These are phyloP conservation scores for Elasticomyces elasticus DNA, from an alignment of 495 filamentous ascomycete genomes.

Conservation along the genomic window DNA sequence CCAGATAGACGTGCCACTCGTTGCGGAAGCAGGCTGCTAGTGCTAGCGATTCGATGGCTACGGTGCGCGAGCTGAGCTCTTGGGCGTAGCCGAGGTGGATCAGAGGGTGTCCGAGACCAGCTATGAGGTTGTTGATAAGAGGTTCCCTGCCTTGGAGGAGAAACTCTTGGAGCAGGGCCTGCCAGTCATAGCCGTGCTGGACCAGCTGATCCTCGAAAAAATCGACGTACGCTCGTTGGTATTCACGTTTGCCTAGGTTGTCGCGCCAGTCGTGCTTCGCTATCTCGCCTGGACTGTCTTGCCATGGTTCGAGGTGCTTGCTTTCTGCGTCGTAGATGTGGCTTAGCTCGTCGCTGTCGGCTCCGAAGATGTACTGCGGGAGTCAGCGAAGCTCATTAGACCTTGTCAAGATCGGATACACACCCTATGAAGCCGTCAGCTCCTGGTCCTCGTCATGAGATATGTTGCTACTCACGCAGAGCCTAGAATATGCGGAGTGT, in stretches of 20 bases:
- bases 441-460: neutral
- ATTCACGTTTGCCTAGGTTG: conserved; percentile 61
- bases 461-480: conserved; percentile 42
- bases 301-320: conserved; percentile 67
- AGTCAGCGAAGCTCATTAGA: neutral
- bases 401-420: too few relatives aligned
- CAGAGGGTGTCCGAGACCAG: conserved; percentile 73
- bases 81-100: conserved; percentile 86
- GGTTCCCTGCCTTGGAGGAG: conserved; percentile 66
- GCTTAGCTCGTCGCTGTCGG: conserved; percentile 57
- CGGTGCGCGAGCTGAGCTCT: conserved; percentile 65
- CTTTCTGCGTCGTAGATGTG: conserved; percentile 68
- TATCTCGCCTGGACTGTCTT: conserved; percentile 73
- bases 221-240: conserved; percentile 82
- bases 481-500: conserved; percentile 68
- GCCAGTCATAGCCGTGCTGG: conserved; percentile 73
- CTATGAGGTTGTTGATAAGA: conserved; percentile 64
- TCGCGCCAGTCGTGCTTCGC: conserved; percentile 74
- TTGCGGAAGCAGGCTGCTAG: conserved; percentile 62
- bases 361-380: conserved; percentile 61
- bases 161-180: conserved; percentile 61
- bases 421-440: neutral
- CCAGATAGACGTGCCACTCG: conserved; percentile 66
- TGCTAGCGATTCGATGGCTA: conserved; percentile 75
- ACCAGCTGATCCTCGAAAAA: conserved; percentile 86